A percentile compares a stretch with the other conserved stretches of the same genome.
Evolutionary conservation across 1,284 basidiomycete species (phyloP).

Genomic region (Athelia psychrophila): DNA sequence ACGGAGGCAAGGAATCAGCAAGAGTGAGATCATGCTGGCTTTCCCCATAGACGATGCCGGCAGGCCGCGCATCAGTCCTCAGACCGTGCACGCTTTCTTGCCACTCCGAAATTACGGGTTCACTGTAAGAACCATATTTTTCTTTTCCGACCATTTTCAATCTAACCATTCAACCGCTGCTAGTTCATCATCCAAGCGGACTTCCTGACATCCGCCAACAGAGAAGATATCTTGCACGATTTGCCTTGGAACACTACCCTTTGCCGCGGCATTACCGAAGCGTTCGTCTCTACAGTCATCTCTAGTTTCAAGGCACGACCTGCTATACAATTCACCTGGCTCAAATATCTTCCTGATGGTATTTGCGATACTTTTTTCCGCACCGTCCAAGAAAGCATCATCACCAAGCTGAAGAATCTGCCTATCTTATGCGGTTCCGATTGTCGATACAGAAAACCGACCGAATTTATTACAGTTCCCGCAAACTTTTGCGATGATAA

Average conservation of each 20-base stretch:
- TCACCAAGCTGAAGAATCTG: not conserved
- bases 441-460: not conserved
- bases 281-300: not conserved
- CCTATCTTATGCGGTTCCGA: not conserved
- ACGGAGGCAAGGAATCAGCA: conserved; percentile 7
- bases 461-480: conserved; percentile 1
- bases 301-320: not conserved
- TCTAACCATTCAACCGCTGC: not conserved
- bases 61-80: conserved; percentile 6
- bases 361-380: not conserved
- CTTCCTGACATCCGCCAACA: conserved; percentile 18
- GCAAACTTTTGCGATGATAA: not conserved
- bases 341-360: not conserved
- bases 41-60: conserved; percentile 15
- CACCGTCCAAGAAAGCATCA: not conserved
- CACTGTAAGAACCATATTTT: conserved; percentile 8
- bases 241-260: conserved; percentile 13
- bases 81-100: conserved; percentile 17
- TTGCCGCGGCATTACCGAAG: conserved; percentile 7
- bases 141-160: not conserved
- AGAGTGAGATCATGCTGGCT: conserved; percentile 17
- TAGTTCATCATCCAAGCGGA: conserved; percentile 23
- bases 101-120: conserved; percentile 16
- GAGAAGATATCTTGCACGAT: conserved; percentile 15
- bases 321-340: not conserved